Evolutionary conservation across 2,329 filamentous ascomycete genomes (phyloP), one percentile per base, ranked within the genome.

Genomic region (Trichoderma sp.): DNA sequence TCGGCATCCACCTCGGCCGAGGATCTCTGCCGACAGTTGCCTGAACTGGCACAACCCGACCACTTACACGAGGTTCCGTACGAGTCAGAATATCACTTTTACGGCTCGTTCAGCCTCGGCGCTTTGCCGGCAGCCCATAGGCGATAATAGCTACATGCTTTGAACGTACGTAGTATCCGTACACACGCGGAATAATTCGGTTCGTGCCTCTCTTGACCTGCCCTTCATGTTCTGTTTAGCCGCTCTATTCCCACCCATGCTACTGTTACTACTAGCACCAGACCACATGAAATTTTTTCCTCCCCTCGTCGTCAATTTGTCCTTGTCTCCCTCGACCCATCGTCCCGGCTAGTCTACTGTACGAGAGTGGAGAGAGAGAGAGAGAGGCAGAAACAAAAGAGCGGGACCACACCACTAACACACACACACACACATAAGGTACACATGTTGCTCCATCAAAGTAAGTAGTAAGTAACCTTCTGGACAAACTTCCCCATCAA

Each of bases 401-500:
- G 34, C 34, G 34, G 34, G 34, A 39, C 28, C 26, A 12, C 26
- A 34, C 26, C 7, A 30, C 7, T 28, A 28, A 10, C 26, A 30
- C 48, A 9, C 4, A 28, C 28, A 28, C 7, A 28, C 28, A 28
- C 6, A n/a, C 43, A 34, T 5, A 7, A n/a, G n/a, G n/a, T n/a
- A 12, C 26, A 34, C 26, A 24, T 24, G 21, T 24, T 30, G 28
- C 39, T 34, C 34, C 39, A 61, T 14, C 51, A 50, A 24, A 24
- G 21, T 24, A 24, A 34, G 28, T 28, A 28, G 28, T 28, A 52
- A 52, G 39, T 30, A 62, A 52, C 44, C 45, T 51, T 51, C 6
- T 28, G 39, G 45, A 44, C 47, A 62, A 62, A 43, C 24, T 62
- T 62, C 34, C 39, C 34, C 44, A 48, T 51, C 30, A 58, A 64